These are phyloP conservation scores for Astraeus odoratus DNA, from an alignment of 768 basidiomycete species.

Conservation along the genomic window DNA sequence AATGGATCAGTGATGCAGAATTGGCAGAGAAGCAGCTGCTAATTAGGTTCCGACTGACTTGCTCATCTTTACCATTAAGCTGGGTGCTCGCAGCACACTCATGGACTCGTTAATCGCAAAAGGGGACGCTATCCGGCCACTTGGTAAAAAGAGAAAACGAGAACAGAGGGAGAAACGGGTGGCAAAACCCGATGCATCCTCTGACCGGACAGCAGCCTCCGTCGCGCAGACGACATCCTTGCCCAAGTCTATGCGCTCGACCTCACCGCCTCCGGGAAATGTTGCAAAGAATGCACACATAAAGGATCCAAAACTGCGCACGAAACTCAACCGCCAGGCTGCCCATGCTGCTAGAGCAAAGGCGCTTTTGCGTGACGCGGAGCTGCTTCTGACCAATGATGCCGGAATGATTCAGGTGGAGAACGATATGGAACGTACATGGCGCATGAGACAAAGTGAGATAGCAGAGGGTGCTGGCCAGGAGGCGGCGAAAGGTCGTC, in stretches of 20 bases:
- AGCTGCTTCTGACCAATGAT: constrained; percentile 62
- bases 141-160: constrained; percentile 39
- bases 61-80: too few species aligned
- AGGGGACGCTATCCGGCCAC: constrained; percentile 50
- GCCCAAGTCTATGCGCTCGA: constrained; percentile 61
- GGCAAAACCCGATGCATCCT: constrained; percentile 23
- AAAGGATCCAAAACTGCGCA: constrained; percentile 68
- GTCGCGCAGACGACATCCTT: constrained; percentile 51
- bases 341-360: constrained; percentile 56
- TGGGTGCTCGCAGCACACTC: background rate
- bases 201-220: constrained; percentile 52
- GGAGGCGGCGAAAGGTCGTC: constrained; percentile 71
- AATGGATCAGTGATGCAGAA: too few species aligned
- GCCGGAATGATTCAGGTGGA: constrained; percentile 71
- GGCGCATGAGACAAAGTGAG: constrained; percentile 80
- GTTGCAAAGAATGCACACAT: constrained; percentile 53
- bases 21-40: too few species aligned
- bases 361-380: constrained; percentile 60
- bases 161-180: constrained; percentile 4
- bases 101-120: constrained; percentile 76
- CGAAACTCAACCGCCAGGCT: constrained; percentile 57
- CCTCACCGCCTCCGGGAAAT: constrained; percentile 39
- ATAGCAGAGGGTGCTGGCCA: constrained; percentile 57
- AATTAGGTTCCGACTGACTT: too few species aligned
- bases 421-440: constrained; percentile 79